phyloP scores from a whole-genome alignment of 2,329 filamentous ascomycete species.

The Raffaelea deltoideospora region DNA sequence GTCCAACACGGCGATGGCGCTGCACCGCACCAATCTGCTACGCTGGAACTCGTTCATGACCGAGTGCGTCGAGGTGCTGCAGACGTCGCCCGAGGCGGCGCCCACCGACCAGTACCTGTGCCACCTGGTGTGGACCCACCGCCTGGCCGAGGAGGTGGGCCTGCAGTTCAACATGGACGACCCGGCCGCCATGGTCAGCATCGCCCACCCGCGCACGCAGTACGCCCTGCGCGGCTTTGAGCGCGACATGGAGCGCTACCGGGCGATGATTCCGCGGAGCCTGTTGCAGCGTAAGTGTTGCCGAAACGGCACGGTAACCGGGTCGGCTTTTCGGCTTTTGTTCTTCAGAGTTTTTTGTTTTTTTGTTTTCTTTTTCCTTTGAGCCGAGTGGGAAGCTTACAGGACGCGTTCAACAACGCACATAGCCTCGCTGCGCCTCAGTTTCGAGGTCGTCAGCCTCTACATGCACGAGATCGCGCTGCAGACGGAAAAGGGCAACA shows the following conservation, averaged over 20 bases:
- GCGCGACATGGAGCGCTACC: conserved; percentile 46
- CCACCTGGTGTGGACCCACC: conserved; percentile 43
- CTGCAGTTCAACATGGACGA: conserved; percentile 55
- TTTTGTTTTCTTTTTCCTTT: background rate
- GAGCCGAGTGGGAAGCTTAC: background rate
- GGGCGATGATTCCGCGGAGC: conserved; percentile 33
- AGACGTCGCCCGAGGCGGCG: conserved; percentile 36
- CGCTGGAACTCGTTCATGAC: conserved; percentile 45
- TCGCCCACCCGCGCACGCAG: conserved; percentile 49
- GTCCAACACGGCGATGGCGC: conserved; percentile 43
- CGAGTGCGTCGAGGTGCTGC: conserved; percentile 41
- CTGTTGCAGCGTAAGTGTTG: conserved; percentile 42
- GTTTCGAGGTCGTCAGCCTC: conserved; percentile 49
- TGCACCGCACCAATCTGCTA: conserved; percentile 45
- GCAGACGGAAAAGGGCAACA: conserved; percentile 41
- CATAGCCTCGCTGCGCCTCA: conserved; percentile 45
- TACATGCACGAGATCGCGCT: conserved; percentile 67
- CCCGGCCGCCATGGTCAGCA: conserved; percentile 32
- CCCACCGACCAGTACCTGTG: conserved; percentile 43
- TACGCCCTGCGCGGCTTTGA: conserved; percentile 51
- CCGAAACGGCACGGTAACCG: too few species aligned
- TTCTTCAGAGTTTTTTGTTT: background rate
- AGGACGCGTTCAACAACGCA: too few species aligned
- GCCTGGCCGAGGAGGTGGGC: conserved; percentile 53
- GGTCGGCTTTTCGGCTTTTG: background rate